phyloP scores from a whole-genome alignment of 352 stramenopile species.

The Pythium rhizo-oryzae region DNA sequence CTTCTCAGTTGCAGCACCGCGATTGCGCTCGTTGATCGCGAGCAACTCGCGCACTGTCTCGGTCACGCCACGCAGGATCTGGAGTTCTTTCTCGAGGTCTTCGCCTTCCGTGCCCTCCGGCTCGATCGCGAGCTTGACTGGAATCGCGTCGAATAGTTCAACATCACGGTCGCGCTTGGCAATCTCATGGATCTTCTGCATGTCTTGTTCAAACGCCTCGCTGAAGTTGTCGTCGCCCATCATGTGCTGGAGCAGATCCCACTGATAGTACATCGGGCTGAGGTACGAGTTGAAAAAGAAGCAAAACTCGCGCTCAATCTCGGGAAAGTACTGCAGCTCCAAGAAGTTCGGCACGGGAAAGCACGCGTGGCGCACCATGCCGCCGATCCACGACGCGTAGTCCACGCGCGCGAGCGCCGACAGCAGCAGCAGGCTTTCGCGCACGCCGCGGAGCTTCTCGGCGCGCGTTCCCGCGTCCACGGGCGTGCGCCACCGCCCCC shows the following conservation, averaged over 20 bases:
- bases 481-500: too few species aligned
- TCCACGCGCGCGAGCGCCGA: slow-evolving; percentile 6
- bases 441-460: neutral
- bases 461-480: neutral
- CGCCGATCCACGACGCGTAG: slow-evolving; percentile 16
- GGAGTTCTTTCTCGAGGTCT: neutral
- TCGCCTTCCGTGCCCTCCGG: neutral
- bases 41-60: neutral
- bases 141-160: neutral
- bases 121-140: slow-evolving; percentile 7
- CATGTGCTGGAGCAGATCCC: slow-evolving; percentile 8
- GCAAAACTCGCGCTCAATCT: slow-evolving; percentile 12
- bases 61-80: slow-evolving; percentile 7
- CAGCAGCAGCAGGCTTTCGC: slow-evolving; percentile 4
- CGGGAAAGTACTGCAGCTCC: slow-evolving; percentile 1
- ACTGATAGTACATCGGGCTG: slow-evolving; percentile 10
- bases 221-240: slow-evolving; percentile 2
- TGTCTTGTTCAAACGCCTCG: neutral
- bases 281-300: slow-evolving; percentile 13
- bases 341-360: neutral
- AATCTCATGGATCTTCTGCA: neutral
- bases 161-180: neutral
- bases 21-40: neutral
- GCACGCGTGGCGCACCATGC: neutral
- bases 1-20: neutral